phyloP scores from a whole-genome alignment of 176 grass and related monocot species.

The Hordeum vulgare region MorexV3_pseudomolecules_assembly NC_058524.1:191990144-191990643 shows the following conservation, averaged over 20 bases:
- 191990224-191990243: neutral
- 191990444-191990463: neutral
- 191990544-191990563: neutral
- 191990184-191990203: neutral
- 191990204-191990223: neutral
- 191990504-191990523: slow-evolving; percentile 1
- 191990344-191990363: slow-evolving; percentile 7
- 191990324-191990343: slow-evolving; percentile 13
- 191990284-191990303: neutral
- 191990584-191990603: neutral
- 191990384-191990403: neutral
- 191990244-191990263: neutral
- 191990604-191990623: neutral
- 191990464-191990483: neutral
- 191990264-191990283: neutral
- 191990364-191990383: neutral
- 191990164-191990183: neutral
- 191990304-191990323: neutral
- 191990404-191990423: neutral
- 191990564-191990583: neutral
- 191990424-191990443: neutral
- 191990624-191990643: neutral
- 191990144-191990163: neutral
- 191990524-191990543: neutral
- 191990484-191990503: neutral